Evolutionary conservation across 129 eudicot species (phyloP), one percentile per base, ranked within the genome.

Genomic region (Lactuca sativa): DNA sequence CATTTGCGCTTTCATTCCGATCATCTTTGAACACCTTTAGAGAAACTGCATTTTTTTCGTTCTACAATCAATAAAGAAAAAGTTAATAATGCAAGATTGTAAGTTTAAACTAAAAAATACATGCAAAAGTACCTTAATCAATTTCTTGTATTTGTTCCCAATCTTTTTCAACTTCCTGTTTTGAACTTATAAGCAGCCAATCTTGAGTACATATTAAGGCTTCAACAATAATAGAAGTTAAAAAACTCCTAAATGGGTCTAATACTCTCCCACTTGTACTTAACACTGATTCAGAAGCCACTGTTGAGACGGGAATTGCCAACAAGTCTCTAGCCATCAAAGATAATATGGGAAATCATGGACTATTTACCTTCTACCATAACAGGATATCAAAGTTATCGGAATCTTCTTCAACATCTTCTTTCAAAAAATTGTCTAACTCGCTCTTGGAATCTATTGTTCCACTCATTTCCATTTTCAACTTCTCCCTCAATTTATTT

Each of bases 231-330:
- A 0, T 41, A 61, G 66, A 14, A 33, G 66, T 61, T 17, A 57
- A 66, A 66, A 59, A 66, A 36, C 71, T 66, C 33, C 59, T 47
- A 48, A 48, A 66, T 4, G 10, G 14, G 21, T 66, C 54, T 7
- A 66, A 49, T n/a, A 66, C 14, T 13, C 58, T 44, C 9, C 81
- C 81, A 14, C 81, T 17, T 17, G 64, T 70, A 17, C 76, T 77
- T 55, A 77, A 77, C 2, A 70, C 47, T 1, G 71, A 62, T 18
- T 68, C 70, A 1, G 63, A 25, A 25, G 2, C 30, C 30, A 25
- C 30, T 25, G 30, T 0, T 25, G 2, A 25, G 30, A 25, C 30
- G 68, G 7, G 69, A 69, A 66, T 30, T 13, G 49, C 68, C 6
- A 76, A 13, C 8, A 77, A 30, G 70, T 77, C 72, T 31, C 58